Percentiles rank a stretch among this genome's conserved stretches.
Evolutionary conservation across 345 rosid genomes (phyloP).

Genomic region (Lumnitzera racemosa): DNA sequence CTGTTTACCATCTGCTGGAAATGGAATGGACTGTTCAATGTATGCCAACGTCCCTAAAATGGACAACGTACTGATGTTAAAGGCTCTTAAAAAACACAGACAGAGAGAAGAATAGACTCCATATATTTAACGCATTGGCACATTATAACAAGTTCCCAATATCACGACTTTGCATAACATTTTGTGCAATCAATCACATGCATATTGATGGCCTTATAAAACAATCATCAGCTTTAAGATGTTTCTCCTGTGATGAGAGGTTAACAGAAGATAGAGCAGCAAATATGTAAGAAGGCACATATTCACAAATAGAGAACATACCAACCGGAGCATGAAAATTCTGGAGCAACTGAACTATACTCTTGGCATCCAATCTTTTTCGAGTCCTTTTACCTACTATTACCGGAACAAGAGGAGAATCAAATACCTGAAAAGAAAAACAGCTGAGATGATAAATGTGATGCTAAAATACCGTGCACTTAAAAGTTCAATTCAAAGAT

Average conservation of each 20-base stretch:
- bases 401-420: constrained; percentile 64
- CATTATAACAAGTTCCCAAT: neutral
- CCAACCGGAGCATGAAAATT: constrained; percentile 65
- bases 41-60: constrained; percentile 17
- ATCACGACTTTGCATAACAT: neutral
- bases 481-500: neutral
- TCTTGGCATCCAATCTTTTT: constrained; percentile 73
- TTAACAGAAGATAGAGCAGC: neutral
- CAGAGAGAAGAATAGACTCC: too few species aligned
- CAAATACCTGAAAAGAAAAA: constrained; percentile 50
- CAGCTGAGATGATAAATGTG: neutral
- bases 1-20: constrained; percentile 18
- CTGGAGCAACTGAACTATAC: constrained; percentile 63
- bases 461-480: neutral
- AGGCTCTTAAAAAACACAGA: neutral
- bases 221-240: too few species aligned
- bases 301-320: constrained; percentile 14
- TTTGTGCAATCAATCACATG: too few species aligned
- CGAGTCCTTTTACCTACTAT: constrained; percentile 60
- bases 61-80: neutral
- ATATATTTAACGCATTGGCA: neutral
- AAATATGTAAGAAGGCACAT: neutral
- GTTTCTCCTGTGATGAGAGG: neutral
- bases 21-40: constrained; percentile 15
- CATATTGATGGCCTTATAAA: too few species aligned